phyloP scores from a whole-genome alignment of 1,284 basidiomycete species.

The Testicularia cyperi region DNA sequence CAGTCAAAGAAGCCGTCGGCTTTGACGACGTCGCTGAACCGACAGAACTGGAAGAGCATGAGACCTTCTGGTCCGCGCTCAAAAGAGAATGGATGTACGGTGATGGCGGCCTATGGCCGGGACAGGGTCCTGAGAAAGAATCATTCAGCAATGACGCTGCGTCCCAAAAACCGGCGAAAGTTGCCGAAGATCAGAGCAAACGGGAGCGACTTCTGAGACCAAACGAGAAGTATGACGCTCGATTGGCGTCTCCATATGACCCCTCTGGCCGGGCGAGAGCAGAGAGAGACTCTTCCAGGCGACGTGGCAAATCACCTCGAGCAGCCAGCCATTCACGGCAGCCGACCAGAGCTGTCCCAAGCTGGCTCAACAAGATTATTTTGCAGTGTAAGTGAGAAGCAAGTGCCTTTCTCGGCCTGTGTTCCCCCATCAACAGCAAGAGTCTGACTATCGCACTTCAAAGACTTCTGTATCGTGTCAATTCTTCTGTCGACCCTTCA shows the following conservation, averaged over 20 bases:
- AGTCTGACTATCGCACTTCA: too few relatives aligned
- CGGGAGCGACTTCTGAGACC: too few relatives aligned
- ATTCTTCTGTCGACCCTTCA: neutral
- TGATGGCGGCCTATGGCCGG: constrained; percentile 25
- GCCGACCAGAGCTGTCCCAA: neutral
- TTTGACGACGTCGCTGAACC: constrained; percentile 2
- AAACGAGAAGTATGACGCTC: constrained; percentile 18
- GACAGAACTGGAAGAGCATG: constrained; percentile 1
- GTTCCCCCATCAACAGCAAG: too few relatives aligned
- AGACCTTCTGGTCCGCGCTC: constrained; percentile 26
- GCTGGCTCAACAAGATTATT: constrained; percentile 20
- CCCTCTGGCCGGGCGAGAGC: neutral
- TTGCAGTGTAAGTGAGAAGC: constrained; percentile 19
- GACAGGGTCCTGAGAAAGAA: too few relatives aligned
- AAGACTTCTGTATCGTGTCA: neutral
- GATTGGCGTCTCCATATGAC: constrained; percentile 6
- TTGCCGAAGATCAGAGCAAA: too few relatives aligned
- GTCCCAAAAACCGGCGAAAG: neutral
- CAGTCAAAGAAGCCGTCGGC: constrained; percentile 18
- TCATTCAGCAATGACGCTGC: neutral
- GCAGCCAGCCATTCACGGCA: constrained; percentile 1
- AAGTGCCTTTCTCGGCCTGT: neutral
- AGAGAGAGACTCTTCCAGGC: neutral
- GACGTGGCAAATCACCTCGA: constrained; percentile 4
- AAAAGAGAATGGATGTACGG: constrained; percentile 42